Conservation (phyloP, 2,329 filamentous ascomycete genomes). For the Aspergillus arachidicola region DNA sequence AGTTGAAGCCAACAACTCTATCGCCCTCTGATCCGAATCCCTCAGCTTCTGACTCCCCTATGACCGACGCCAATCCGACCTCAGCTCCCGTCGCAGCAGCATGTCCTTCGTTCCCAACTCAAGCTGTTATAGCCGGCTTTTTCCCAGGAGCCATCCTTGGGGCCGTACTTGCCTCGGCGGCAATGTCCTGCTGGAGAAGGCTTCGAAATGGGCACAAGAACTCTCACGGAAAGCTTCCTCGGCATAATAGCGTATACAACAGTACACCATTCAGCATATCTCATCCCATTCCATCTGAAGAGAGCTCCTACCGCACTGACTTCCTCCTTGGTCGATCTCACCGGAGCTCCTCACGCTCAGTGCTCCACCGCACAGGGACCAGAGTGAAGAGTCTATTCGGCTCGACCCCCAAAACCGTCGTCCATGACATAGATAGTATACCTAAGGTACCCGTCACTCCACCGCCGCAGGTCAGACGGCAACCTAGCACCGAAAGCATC, state of each 20-base stretch:
- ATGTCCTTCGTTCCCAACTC: conserved; percentile 44
- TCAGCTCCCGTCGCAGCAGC: conserved; percentile 8
- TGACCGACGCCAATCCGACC: conserved; percentile 21
- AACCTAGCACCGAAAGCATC: conserved; percentile 49
- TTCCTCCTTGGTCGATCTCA: conserved; percentile 41
- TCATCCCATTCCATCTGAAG: conserved; percentile 46
- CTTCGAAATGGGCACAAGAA: conserved; percentile 22
- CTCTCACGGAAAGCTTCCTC: conserved; percentile 23
- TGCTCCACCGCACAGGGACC: conserved; percentile 37
- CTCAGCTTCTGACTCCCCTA: conserved; percentile 20
- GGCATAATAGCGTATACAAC: conserved; percentile 35
- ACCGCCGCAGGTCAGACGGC: conserved; percentile 29
- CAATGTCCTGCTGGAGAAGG: conserved; percentile 45
- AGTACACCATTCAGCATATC: conserved; percentile 42
- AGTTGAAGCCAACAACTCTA: conserved; percentile 17
- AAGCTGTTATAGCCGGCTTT: conserved; percentile 48
- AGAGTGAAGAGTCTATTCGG: conserved; percentile 43
- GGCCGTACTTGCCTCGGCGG: conserved; percentile 56
- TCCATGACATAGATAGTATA: conserved; percentile 19
- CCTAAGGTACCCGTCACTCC: conserved; percentile 23
- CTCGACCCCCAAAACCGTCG: conserved; percentile 19
- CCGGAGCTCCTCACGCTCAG: conserved; percentile 32
- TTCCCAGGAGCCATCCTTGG: conserved; percentile 50
- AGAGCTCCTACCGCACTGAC: conserved; percentile 47
- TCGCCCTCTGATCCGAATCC: conserved; percentile 23